A percentile compares a stretch with the other conserved stretches of the same genome.
Evolutionary conservation across 2,329 filamentous ascomycete genomes (phyloP).

Genomic region (Penicillium hordei): DNA sequence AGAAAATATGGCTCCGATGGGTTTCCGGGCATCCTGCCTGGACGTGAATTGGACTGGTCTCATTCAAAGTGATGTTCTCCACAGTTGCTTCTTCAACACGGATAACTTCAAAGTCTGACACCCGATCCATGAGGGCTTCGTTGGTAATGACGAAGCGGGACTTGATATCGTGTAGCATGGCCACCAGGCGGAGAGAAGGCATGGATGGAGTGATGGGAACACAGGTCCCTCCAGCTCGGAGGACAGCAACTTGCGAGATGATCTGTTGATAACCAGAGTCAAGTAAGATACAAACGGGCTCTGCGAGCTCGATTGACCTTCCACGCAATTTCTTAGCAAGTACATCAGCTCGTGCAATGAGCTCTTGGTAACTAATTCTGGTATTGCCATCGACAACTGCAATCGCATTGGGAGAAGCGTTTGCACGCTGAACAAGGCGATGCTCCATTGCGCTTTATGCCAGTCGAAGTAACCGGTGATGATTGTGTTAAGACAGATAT

Average conservation of each 20-base stretch:
- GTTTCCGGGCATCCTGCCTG: background rate
- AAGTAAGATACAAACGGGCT: conserved; percentile 2
- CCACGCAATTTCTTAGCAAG: background rate
- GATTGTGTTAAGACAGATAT: background rate
- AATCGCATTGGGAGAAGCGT: background rate
- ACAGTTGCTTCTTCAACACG: background rate
- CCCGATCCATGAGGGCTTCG: background rate
- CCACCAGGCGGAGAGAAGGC: background rate
- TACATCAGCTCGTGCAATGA: conserved; percentile 3
- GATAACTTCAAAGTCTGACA: background rate
- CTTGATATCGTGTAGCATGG: conserved; percentile 1
- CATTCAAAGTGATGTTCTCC: background rate
- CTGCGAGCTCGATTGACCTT: background rate
- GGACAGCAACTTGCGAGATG: background rate
- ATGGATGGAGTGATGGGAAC: background rate
- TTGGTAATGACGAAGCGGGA: background rate
- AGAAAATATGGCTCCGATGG: conserved; percentile 41
- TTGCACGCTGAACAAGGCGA: background rate
- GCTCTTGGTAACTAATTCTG: background rate
- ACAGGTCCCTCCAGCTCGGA: conserved; percentile 3
- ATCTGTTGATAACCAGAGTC: background rate
- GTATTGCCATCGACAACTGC: background rate
- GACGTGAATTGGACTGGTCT: background rate
- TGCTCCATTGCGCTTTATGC: background rate
- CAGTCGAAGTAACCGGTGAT: background rate